phyloP scores from a whole-genome alignment of 805 yeast genomes.

The Kluyveromyces lactis region DNA sequence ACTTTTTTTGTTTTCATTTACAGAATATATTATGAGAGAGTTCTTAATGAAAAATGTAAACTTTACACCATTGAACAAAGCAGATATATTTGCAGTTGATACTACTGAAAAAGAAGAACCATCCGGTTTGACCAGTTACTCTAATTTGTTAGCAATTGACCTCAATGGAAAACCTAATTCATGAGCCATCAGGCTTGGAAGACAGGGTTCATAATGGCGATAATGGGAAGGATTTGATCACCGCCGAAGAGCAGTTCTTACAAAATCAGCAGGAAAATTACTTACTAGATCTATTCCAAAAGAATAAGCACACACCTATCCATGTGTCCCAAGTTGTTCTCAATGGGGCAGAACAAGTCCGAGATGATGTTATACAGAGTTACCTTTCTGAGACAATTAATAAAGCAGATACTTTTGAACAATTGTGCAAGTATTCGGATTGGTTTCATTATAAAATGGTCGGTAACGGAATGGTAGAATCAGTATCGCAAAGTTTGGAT shows the following conservation, averaged over 20 bases:
- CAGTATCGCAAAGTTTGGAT: constrained; percentile 15
- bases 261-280: constrained; percentile 7
- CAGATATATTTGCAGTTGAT: no score
- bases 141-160: no score
- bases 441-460: constrained; percentile 21
- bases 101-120: no score
- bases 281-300: constrained; percentile 8
- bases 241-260: constrained; percentile 4
- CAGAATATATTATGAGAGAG: no score
- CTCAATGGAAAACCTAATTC: not conserved
- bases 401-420: constrained; percentile 19
- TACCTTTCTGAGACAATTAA: constrained; percentile 23
- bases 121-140: no score
- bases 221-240: not conserved
- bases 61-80: no score
- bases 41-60: no score
- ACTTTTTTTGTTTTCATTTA: no score
- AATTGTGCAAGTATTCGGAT: constrained; percentile 21
- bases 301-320: constrained; percentile 19
- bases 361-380: constrained; percentile 16
- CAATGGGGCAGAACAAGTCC: constrained; percentile 13
- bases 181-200: not conserved
- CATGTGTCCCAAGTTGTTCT: constrained; percentile 17
- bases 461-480: constrained; percentile 22
- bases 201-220: not conserved